Evolutionary conservation across 2,329 filamentous ascomycete species (phyloP), one percentile per base, ranked within the genome.

Genomic region (Neophaeococcomyces aloes): DNA sequence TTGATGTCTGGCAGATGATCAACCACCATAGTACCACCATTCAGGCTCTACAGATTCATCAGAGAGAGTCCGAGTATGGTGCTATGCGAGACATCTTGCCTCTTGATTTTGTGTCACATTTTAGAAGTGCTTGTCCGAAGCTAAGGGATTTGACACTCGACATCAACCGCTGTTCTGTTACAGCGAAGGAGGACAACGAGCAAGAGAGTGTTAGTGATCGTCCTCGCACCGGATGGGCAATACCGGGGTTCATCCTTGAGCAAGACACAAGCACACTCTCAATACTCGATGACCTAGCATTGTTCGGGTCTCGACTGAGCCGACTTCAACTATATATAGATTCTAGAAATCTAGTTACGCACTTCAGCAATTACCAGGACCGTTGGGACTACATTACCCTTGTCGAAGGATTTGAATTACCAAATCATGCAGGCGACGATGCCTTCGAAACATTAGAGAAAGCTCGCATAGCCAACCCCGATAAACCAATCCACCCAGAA

Each of bases 121-220:
- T 47, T 13, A 21, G 33, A 14, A n/a, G 8, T 4, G 6, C 21
- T 15, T 47, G 45, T 33, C 40, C 27, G 13, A 40, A 39, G 10
- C 45, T 47, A 7, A 11, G 4, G 17, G 41, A 44, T 19, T 18
- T 47, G 17, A 44, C 45, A 3, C 21, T 47, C 15, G 45, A 47
- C 31, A 7, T 47, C 31, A 34, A 34, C 14, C 43, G 21, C 13
- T 7, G 25, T 4, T 14, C 14, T 19, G 18, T 5, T 8, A 8
- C 11, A 17, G 4, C 5, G 10, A 5, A 27, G 5, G 23, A 27
- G 10, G 23, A 27, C 23, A 10, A 27, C 23, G 23, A 27, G n/a
- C n/a, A n/a, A n/a, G n/a, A n/a, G n/a, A n/a, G n/a, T 27, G 23
- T 5, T 10, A 10, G 5, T 27, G 23, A 27, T 6, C 5, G 10